Base-by-base conservation (phyloP, 371 early-diverging fungal genomes). In the Rhizopus arrhizus region DNA sequence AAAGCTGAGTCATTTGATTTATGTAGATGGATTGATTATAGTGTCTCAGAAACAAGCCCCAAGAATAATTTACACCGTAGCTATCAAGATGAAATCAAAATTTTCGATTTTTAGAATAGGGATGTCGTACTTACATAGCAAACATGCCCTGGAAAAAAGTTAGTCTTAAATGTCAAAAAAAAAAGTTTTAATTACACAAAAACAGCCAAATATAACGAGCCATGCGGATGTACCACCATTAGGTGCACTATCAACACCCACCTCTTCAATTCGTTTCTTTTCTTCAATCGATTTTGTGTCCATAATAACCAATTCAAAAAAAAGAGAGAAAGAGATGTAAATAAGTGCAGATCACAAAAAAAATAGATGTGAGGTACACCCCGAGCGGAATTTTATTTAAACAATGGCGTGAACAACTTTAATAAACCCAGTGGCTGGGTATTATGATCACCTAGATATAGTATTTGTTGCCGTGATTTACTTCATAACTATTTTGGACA, bases 31-130 rank as follows among this genome's bases (percentile, higher is more conserved):
- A 15, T 29, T 55, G 58, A 22, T 72, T 69, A 53, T 72, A 72
- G 32, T 72, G 53, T 15, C 65, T 62, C 9, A 74, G 47, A 41
- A 70, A 74, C 7, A 68, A 54, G n/a, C 77, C 77, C 74, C 74
- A 77, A 34, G 70, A 66, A 61, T 72, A 64, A 45, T 73, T 76
- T 32, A 73, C 71, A 40, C 77, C 77, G 29, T 69, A 74, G 15
- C 77, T 77, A 58, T 28, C 15, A 28, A n/a, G 33, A 59, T 32
- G 22, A 47, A 16, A 29, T 22, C 13, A 51, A 56, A 28, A 28
- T 29, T 2, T 34, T 43, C 40, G 48, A 16, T 13, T 33, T 13
- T 28, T 33, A 46, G 12, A 13, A 46, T 35, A 49, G 31, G 13
- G 12, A 15, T n/a, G 13, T 9, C 29, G 15, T 29, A 59, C 68